Conservation (phyloP, 1,139 yeast species). For the Pneumocystis carinii region DNA sequence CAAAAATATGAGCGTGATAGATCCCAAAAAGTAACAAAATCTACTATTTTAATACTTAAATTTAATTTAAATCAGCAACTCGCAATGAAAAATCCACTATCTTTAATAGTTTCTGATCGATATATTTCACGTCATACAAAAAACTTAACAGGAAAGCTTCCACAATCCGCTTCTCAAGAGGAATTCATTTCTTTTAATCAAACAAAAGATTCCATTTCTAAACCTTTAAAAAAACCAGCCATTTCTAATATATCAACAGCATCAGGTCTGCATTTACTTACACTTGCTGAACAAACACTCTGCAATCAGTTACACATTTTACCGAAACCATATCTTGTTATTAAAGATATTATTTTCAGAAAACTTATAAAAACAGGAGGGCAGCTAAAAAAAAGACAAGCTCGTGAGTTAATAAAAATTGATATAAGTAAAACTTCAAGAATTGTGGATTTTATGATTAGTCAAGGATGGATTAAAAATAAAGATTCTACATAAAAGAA, state of each 20-base stretch:
- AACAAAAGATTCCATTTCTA: neutral
- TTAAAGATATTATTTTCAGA: conserved; percentile 79
- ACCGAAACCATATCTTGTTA: conserved; percentile 88
- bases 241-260: conserved; percentile 62
- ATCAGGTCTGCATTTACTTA: conserved; percentile 65
- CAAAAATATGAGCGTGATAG: conserved; percentile 79
- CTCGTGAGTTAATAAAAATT: conserved; percentile 65
- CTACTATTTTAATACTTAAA: conserved; percentile 17
- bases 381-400: conserved; percentile 61
- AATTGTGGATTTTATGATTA: conserved; percentile 81
- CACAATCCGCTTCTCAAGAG: neutral
- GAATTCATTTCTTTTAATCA: neutral
- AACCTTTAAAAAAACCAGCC: conserved; percentile 12
- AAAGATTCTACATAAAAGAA: conserved; percentile 9
- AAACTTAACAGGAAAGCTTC: neutral
- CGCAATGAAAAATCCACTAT: neutral
- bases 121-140: neutral
- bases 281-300: conserved; percentile 71
- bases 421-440: conserved; percentile 77
- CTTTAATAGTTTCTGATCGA: neutral
- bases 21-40: conserved; percentile 23
- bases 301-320: conserved; percentile 71
- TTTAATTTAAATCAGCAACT: neutral
- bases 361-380: conserved; percentile 82
- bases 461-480: conserved; percentile 60